Conservation (phyloP, 441 rosid species). For the Dalechampia spathulata region DNA sequence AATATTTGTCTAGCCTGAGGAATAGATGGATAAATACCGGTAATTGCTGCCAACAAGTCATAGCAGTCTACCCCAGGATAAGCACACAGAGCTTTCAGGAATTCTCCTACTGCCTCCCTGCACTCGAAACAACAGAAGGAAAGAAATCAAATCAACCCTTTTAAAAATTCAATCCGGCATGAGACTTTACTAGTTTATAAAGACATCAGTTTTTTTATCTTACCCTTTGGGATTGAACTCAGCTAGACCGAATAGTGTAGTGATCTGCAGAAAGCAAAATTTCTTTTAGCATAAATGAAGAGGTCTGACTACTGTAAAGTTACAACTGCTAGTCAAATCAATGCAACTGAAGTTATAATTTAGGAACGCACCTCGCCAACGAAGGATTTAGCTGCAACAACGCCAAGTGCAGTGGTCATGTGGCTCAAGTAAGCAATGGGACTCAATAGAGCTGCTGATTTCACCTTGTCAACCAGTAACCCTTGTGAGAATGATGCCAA, state of each 20-base stretch:
- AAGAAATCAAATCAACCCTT: background rate
- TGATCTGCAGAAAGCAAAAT: slow-evolving; percentile 33
- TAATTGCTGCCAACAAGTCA: slow-evolving; percentile 47
- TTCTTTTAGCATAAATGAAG: too few relatives aligned
- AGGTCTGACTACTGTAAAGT: too few relatives aligned
- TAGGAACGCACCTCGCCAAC: slow-evolving; percentile 57
- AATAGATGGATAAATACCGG: slow-evolving; percentile 35
- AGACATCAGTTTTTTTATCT: background rate
- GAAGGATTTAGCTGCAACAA: slow-evolving; percentile 56
- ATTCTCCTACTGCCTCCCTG: slow-evolving; percentile 40
- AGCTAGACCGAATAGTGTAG: slow-evolving; percentile 40
- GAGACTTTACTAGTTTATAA: too few relatives aligned
- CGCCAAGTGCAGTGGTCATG: slow-evolving; percentile 69
- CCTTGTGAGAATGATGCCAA: slow-evolving; percentile 78
- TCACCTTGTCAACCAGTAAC: slow-evolving; percentile 44
- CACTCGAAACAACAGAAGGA: background rate
- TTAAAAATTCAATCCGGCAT: too few relatives aligned
- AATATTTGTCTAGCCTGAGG: too few relatives aligned
- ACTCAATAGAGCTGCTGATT: slow-evolving; percentile 67
- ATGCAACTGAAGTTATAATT: too few relatives aligned
- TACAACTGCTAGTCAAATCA: too few relatives aligned
- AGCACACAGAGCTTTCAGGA: slow-evolving; percentile 50
- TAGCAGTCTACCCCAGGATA: slow-evolving; percentile 68
- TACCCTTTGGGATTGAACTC: slow-evolving; percentile 92
- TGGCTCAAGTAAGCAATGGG: slow-evolving; percentile 91